These are phyloP conservation scores for Sugiyamaella boreocaroliniensis DNA, from an alignment of 805 yeast genomes.

Conservation along the genomic window DNA sequence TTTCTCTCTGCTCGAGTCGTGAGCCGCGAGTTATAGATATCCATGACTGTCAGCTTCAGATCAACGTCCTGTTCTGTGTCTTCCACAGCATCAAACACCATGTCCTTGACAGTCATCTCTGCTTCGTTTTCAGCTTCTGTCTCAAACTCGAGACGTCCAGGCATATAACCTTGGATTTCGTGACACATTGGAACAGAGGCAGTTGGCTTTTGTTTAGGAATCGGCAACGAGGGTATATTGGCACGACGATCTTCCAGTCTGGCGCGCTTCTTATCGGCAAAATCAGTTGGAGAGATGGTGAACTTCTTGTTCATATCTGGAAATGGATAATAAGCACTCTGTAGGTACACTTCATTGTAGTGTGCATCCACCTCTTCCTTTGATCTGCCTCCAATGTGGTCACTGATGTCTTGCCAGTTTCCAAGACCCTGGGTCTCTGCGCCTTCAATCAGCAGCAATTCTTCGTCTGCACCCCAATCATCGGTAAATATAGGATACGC, in stretches of 20 bases:
- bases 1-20: slow-evolving; percentile 92
- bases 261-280: slow-evolving; percentile 57
- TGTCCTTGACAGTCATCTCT: slow-evolving; percentile 86
- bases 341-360: slow-evolving; percentile 63
- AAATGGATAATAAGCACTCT: slow-evolving; percentile 71
- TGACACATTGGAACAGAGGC: slow-evolving; percentile 95
- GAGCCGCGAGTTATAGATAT: slow-evolving; percentile 81
- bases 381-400: slow-evolving; percentile 85
- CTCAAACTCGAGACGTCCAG: slow-evolving; percentile 95
- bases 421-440: slow-evolving; percentile 89
- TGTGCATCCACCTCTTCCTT: slow-evolving; percentile 89
- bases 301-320: slow-evolving; percentile 79
- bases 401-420: slow-evolving; percentile 97
- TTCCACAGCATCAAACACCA: slow-evolving; percentile 83
- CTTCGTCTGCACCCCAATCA: slow-evolving; percentile 99
- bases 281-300: slow-evolving; percentile 56
- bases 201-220: slow-evolving; percentile 78
- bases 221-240: slow-evolving; percentile 70
- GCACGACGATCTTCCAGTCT: slow-evolving; percentile 61
- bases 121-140: slow-evolving; percentile 97
- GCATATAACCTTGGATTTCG: slow-evolving; percentile 97
- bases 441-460: slow-evolving; percentile 78
- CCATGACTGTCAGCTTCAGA: slow-evolving; percentile 77
- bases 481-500: slow-evolving; percentile 84
- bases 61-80: slow-evolving; percentile 86